Evolutionary conservation across 768 basidiomycete species (phyloP).

Genomic region (Pleurotus sapidus): DNA sequence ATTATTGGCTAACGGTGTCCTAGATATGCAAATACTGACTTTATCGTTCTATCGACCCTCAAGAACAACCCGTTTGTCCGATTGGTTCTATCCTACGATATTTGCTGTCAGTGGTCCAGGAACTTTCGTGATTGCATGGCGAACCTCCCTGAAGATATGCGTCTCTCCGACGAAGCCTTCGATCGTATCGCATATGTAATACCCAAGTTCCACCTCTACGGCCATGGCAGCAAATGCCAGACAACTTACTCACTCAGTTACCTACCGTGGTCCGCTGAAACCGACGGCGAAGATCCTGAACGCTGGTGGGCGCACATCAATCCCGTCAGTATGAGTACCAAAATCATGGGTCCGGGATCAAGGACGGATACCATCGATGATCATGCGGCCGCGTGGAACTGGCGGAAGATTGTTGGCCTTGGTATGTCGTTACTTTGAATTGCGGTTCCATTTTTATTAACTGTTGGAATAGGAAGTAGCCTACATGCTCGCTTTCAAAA

Average conservation of each 20-base stretch:
- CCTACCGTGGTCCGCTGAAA: constrained; percentile 23
- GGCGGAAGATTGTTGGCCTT: constrained; percentile 11
- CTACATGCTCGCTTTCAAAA: too few relatives aligned
- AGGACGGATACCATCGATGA: constrained; percentile 26
- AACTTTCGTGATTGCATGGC: constrained; percentile 2
- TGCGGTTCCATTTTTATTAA: too few relatives aligned
- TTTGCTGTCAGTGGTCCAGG: constrained; percentile 20
- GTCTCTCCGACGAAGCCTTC: neutral
- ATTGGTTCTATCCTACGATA: constrained; percentile 28
- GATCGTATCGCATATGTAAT: neutral
- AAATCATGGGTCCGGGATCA: constrained; percentile 24
- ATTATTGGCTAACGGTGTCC: neutral
- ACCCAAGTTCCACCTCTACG: constrained; percentile 14
- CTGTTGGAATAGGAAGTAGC: too few relatives aligned
- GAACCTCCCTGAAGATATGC: constrained; percentile 2
- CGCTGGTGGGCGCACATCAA: constrained; percentile 26
- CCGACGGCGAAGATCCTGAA: constrained; percentile 20
- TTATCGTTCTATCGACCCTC: constrained; percentile 16
- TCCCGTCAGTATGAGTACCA: constrained; percentile 20
- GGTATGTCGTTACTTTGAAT: neutral
- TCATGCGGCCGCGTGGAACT: constrained; percentile 21
- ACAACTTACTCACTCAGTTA: constrained; percentile 12
- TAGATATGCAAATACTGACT: constrained; percentile 30
- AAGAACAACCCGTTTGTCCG: neutral
- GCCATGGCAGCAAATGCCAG: constrained; percentile 14